Base-by-base conservation (phyloP, 78 protist species). In the Dictyostelium capitatum region DNA sequence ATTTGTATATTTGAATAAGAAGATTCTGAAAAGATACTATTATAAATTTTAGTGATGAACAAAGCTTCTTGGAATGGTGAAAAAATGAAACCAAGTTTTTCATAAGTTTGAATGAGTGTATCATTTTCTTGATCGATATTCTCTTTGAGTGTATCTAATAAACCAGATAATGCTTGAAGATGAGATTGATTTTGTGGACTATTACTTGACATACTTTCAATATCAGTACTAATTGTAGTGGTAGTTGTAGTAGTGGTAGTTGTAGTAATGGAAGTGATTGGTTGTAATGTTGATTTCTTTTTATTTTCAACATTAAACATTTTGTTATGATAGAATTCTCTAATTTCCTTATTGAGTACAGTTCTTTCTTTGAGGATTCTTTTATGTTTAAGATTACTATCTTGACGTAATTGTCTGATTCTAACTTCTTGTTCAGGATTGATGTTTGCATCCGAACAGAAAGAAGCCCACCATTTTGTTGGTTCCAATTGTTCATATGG, bases 41-140 rank as follows among this genome's bases (percentile, higher is more conserved):
- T 85, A 43, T 75, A 85, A 8, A 85, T 67, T 28, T 62, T 85
- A 19, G 83, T 75, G 48, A 85, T 85, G 56, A 85, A 47, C 28
- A 85, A 15, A 11, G 92, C 92, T 51, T 85, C 92, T 75, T 85
- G 92, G 47, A 56, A 75, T 12, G 92, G 92, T 9, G 82, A 48
- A 5, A 85, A 28, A 10, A 85, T 75, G 37, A 41, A 46, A 23
- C 83, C 82, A 15, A 85, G 51, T 48, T 75, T 46, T 23, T 85
- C 72, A 75, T 85, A 85, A 41, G 83, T 75, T 50, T 43, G 32
- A 11, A 85, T 28, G 30, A 85, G 77, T 43, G 79, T 46, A 25
- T n/a, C 25, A 20, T 85, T 85, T 48, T 85, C 92, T 4, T 85
- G 72, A 5, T 85, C 92, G 25, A 85, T 28, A 32, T 85, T 85